Evolutionary conservation across 805 yeast genomes (phyloP), one percentile per base, ranked within the genome.

Genomic region (Kurtzmaniella cleridarum): DNA sequence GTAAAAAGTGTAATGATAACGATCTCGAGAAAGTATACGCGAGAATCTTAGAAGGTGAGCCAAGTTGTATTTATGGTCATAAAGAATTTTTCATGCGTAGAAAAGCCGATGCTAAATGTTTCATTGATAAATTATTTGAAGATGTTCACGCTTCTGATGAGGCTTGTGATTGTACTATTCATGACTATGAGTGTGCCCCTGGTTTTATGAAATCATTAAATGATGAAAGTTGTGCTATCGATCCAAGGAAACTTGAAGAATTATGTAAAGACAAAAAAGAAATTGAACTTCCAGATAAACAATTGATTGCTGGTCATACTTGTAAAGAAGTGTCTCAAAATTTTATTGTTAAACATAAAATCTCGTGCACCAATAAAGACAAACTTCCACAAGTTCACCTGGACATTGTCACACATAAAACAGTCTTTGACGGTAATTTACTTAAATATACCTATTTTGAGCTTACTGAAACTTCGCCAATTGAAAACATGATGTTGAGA

Each of bases 21-120:
- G 95, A 87, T 55, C 72, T 79, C 48, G 95, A 87, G 57, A 72
- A 69, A 10, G 75, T 85, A 71, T 66, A 65, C 40, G 81, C 85
- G 1, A 66, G 84, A 46, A 52, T 59, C 2, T 55, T 59, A 14
- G 55, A 59, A 7, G 51, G 55, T 3, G 47, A 55, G 3, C 71
- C 73, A 3, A 42, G 60, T 44, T 87, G 95, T 64, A 65, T 84
- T 14, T 67, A 73, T 61, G 96, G 96, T 6, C 83, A 77, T 41
- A 73, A 66, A 45, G 85, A 81, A 49, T 74, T 67, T 44, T 81
- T 78, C 53, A 55, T 47, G 34, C 72, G 95, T 57, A 77, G 95
- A 63, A 80, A 79, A 49, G 68, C 69, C 34, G 75, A 71, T 33
- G 75, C 90, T 1, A 53, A 78, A 42, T 88, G 96, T 65, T 75